Evolutionary conservation across 495 filamentous ascomycete species (phyloP).

Genomic region (Aspergillus mulundensis): DNA sequence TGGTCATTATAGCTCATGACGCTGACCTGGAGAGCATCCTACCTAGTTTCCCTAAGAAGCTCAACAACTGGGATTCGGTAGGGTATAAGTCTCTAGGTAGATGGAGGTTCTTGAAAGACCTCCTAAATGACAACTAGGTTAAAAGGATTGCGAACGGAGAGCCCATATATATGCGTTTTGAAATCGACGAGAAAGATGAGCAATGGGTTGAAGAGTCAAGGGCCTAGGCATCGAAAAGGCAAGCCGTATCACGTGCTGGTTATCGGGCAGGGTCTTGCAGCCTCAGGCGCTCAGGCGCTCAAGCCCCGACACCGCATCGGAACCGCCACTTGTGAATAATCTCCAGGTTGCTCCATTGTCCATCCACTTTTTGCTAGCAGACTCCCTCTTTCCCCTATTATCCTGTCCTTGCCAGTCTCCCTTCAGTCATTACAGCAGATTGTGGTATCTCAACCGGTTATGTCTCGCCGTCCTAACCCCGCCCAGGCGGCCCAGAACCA

Average conservation of each 20-base stretch:
- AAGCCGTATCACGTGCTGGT: conserved; percentile 10
- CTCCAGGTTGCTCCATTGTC: conserved; percentile 13
- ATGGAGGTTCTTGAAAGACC: conserved; percentile 4
- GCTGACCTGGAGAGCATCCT: not conserved
- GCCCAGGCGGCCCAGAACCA: conserved; percentile 87
- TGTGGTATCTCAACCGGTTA: conserved; percentile 35
- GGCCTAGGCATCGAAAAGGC: not conserved
- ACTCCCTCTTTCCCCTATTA: not conserved
- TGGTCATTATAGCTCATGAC: not conserved
- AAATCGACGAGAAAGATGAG: too few species aligned
- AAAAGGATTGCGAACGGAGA: too few species aligned
- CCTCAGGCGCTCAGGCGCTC: conserved; percentile 19
- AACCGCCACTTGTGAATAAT: conserved; percentile 18
- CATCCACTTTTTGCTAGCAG: conserved; percentile 8
- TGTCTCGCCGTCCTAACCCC: conserved; percentile 82
- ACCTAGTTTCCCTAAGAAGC: not conserved
- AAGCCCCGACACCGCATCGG: conserved; percentile 12
- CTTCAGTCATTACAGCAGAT: conserved; percentile 5
- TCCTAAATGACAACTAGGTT: too few species aligned
- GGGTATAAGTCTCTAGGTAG: not conserved
- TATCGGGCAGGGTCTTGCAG: conserved; percentile 12
- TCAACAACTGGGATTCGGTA: conserved; percentile 4
- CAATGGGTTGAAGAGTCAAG: too few species aligned
- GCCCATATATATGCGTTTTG: too few species aligned
- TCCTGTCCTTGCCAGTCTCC: conserved; percentile 1